Conservation (phyloP, 257 asterid species). For the Eucommia ulmoides region DNA sequence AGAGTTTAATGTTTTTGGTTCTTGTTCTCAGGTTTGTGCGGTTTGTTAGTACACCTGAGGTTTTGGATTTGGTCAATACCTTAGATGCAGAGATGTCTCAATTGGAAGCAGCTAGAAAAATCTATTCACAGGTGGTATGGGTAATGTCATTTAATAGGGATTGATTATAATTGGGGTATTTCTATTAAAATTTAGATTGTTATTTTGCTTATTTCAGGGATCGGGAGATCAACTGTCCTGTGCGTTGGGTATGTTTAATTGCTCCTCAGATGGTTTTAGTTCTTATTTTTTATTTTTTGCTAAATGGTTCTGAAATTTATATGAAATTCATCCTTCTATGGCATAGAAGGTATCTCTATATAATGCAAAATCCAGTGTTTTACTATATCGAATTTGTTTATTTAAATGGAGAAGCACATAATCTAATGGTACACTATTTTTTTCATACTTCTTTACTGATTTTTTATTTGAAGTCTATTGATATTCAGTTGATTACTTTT, state of each 20-base stretch:
- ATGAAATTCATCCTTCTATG: not conserved
- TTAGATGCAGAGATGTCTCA: slow-evolving; percentile 85
- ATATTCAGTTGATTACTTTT: not conserved
- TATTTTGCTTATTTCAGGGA: slow-evolving; percentile 86
- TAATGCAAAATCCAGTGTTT: not conserved
- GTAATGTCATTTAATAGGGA: too few species aligned
- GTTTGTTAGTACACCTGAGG: slow-evolving; percentile 86
- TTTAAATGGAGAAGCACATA: too few species aligned
- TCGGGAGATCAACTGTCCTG: slow-evolving; percentile 30
- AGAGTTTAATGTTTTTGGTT: too few species aligned
- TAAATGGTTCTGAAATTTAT: not conserved
- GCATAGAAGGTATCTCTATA: not conserved
- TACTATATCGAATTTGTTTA: too few species aligned
- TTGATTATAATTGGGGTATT: too few species aligned
- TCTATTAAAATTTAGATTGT: too few species aligned
- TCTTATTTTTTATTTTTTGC: too few species aligned
- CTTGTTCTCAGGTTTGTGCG: slow-evolving; percentile 60
- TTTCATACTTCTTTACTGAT: not conserved
- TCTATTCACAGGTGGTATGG: slow-evolving; percentile 68
- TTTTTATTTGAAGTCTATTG: not conserved
- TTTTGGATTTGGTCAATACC: slow-evolving; percentile 63
- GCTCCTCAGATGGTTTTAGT: not conserved
- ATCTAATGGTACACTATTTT: too few species aligned
- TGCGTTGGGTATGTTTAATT: not conserved
- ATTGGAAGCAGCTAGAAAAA: slow-evolving; percentile 75